A percentile compares a stretch with the other conserved stretches of the same genome.
These are phyloP conservation scores for Nicotiana attenuata DNA, from an alignment of 257 asterid species.

Conservation along the genomic window DNA sequence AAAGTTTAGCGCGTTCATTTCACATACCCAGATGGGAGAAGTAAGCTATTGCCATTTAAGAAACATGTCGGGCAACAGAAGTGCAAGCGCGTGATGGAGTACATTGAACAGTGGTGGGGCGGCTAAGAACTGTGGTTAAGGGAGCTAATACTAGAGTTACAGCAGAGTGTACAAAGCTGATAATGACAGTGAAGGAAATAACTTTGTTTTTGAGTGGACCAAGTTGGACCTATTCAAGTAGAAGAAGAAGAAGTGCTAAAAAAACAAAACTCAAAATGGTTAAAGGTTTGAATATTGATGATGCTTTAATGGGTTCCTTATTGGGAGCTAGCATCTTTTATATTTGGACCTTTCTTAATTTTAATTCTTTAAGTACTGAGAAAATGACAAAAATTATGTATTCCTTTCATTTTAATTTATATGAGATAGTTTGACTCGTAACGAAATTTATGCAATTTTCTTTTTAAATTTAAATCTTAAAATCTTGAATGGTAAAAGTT, in stretches of 20 bases:
- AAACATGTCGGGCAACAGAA: background rate
- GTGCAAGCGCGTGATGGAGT: background rate
- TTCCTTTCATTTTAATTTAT: too few species aligned
- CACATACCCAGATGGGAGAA: background rate
- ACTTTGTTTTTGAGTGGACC: background rate
- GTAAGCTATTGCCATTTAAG: background rate
- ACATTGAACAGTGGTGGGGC: background rate
- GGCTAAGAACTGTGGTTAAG: background rate
- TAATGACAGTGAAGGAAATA: background rate
- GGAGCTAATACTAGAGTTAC: conserved; percentile 9
- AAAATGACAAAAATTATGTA: too few species aligned
- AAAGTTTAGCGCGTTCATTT: background rate
- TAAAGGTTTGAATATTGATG: background rate
- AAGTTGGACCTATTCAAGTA: background rate
- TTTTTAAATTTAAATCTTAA: too few species aligned
- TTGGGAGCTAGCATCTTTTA: background rate
- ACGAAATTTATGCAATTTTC: too few species aligned
- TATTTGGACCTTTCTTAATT: too few species aligned
- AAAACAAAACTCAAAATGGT: background rate
- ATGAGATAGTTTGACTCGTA: too few species aligned
- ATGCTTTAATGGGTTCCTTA: background rate
- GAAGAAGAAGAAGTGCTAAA: background rate
- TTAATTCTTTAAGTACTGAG: too few species aligned
- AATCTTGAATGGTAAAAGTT: too few species aligned
- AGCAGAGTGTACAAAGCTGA: background rate